Percentiles rank a stretch among this genome's conserved stretches.
Conservation (phyloP, 805 yeast genomes). For the Yarrowia porcina region DNA sequence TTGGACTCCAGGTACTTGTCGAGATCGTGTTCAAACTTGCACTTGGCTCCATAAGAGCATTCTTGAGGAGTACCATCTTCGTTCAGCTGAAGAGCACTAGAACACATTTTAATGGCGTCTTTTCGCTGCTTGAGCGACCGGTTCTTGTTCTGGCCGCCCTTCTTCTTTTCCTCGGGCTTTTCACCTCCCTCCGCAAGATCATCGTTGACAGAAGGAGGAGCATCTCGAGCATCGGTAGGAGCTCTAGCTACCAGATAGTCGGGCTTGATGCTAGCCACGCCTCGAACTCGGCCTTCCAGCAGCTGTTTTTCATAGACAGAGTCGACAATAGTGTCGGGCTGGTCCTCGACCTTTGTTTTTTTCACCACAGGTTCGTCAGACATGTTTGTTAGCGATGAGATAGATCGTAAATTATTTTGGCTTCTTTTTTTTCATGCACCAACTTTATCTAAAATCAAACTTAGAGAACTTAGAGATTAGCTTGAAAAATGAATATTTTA, state of each 20-base stretch:
- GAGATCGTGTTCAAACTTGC: constrained; percentile 77
- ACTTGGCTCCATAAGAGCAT: constrained; percentile 61
- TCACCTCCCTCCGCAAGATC: constrained; percentile 34
- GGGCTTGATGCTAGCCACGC: constrained; percentile 72
- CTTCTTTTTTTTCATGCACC: not conserved
- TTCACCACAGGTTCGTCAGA: constrained; percentile 32
- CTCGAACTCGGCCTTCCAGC: constrained; percentile 44
- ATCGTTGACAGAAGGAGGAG: constrained; percentile 29
- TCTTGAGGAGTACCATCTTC: constrained; percentile 17
- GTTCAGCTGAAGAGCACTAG: constrained; percentile 39
- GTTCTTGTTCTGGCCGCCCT: constrained; percentile 79
- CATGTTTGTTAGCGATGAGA: constrained; percentile 3
- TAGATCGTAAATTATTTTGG: not conserved
- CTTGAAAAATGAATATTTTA: not conserved
- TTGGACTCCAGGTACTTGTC: constrained; percentile 60
- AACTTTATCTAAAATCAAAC: constrained; percentile 38
- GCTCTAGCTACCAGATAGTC: constrained; percentile 52
- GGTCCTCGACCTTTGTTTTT: constrained; percentile 32
- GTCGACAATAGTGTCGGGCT: constrained; percentile 19
- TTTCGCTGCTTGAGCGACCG: constrained; percentile 69
- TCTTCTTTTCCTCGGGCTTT: constrained; percentile 48
- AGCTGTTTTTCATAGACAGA: constrained; percentile 32
- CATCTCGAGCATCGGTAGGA: constrained; percentile 19
- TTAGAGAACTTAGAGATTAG: not conserved
- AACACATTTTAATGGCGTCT: constrained; percentile 65